Conservation (phyloP, 495 filamentous ascomycete species). For the Xylaria acuta region DNA sequence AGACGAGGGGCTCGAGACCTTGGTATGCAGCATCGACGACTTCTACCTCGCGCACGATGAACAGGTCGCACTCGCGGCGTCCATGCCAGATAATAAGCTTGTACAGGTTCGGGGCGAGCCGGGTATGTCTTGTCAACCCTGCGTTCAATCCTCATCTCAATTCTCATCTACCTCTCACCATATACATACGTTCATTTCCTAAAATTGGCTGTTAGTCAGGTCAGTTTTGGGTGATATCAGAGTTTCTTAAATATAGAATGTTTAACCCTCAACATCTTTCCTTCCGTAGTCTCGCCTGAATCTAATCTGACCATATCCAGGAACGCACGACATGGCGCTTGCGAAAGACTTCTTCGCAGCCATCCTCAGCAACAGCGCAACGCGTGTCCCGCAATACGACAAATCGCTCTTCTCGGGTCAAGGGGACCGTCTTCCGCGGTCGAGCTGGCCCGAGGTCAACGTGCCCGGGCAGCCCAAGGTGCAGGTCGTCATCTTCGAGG, state of each 20-base stretch:
- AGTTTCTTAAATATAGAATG: neutral
- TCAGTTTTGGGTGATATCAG: neutral
- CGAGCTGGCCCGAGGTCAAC: slow-evolving; percentile 70
- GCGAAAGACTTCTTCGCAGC: slow-evolving; percentile 66
- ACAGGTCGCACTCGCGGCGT: slow-evolving; percentile 70
- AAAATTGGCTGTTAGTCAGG: neutral
- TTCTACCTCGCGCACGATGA: slow-evolving; percentile 79
- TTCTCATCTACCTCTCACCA: neutral
- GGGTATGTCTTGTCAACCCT: slow-evolving; percentile 40
- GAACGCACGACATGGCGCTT: slow-evolving; percentile 82
- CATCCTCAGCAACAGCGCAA: slow-evolving; percentile 58
- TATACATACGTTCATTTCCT: neutral
- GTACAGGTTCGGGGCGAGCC: slow-evolving; percentile 85
- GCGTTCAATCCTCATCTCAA: neutral
- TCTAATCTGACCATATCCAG: slow-evolving; percentile 40
- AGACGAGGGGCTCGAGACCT: slow-evolving; percentile 71
- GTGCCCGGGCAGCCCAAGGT: slow-evolving; percentile 55
- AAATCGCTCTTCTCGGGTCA: slow-evolving; percentile 79
- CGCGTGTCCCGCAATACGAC: slow-evolving; percentile 79
- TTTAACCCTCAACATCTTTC: neutral
- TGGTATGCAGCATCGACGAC: slow-evolving; percentile 89
- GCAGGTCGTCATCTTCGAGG: slow-evolving; percentile 82
- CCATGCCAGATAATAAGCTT: slow-evolving; percentile 73
- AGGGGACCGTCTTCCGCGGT: slow-evolving; percentile 73
- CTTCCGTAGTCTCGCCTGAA: neutral